A percentile compares a stretch with the other conserved stretches of the same genome.
These are phyloP conservation scores for Calonectria hawksworthii DNA, from an alignment of 2,329 filamentous ascomycete species.

Conservation along the genomic window DNA sequence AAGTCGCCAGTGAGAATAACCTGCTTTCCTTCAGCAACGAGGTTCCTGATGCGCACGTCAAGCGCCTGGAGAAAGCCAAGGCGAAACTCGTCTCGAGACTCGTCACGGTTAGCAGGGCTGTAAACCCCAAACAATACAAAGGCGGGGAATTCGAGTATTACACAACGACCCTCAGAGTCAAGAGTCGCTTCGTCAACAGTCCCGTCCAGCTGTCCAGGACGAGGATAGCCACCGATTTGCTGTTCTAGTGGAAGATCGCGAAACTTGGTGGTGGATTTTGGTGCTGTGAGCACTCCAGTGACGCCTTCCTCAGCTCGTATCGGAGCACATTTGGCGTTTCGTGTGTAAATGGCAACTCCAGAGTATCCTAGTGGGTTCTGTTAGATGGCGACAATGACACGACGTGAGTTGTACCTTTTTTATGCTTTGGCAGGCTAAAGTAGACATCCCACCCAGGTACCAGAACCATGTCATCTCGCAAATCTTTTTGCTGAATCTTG, in stretches of 20 bases:
- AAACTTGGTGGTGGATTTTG: conserved; percentile 79
- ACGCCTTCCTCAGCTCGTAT: conserved; percentile 96
- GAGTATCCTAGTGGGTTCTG: conserved; percentile 80
- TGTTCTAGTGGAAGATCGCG: conserved; percentile 80
- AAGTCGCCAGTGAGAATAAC: conserved; percentile 91
- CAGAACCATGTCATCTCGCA: conserved; percentile 95
- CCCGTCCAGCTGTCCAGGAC: conserved; percentile 73
- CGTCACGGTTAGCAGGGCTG: conserved; percentile 90
- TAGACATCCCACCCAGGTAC: conserved; percentile 96
- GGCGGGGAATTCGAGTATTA: conserved; percentile 92
- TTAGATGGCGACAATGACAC: background rate
- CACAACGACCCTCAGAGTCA: conserved; percentile 92
- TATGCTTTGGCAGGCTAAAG: conserved; percentile 92
- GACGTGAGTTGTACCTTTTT: conserved; percentile 77
- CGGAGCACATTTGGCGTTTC: conserved; percentile 86
- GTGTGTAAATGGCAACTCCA: conserved; percentile 94
- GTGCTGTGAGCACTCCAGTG: conserved; percentile 82
- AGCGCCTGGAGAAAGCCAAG: conserved; percentile 84
- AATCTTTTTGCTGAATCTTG: conserved; percentile 94
- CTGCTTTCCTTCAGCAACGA: conserved; percentile 83
- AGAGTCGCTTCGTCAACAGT: conserved; percentile 78
- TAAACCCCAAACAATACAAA: conserved; percentile 96
- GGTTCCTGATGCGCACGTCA: conserved; percentile 87
- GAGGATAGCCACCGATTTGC: conserved; percentile 92
- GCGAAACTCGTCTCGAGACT: conserved; percentile 85